A percentile compares a stretch with the other conserved stretches of the same genome.
Evolutionary conservation across 148 eudicot species (phyloP).

Genomic region (Beta vulgaris): DNA sequence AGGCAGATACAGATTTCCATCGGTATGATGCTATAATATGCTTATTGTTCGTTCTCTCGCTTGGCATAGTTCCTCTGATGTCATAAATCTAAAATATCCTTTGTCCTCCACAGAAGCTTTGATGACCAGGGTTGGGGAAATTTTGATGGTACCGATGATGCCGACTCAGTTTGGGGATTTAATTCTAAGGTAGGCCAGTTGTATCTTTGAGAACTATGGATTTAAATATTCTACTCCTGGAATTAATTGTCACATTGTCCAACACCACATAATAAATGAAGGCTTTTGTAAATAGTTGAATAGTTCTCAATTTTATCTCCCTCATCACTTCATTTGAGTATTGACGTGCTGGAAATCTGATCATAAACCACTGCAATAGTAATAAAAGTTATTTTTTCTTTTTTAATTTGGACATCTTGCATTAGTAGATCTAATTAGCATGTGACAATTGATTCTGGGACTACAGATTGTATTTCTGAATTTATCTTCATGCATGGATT

Average conservation of each 20-base stretch:
- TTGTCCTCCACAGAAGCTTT: conserved; percentile 53
- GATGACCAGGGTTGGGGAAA: conserved; percentile 84
- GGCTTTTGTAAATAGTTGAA: neutral
- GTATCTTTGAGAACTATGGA: neutral
- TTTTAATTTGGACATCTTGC: too few relatives aligned
- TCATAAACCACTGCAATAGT: neutral
- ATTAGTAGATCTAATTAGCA: too few relatives aligned
- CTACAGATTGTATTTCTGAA: neutral
- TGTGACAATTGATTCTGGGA: neutral
- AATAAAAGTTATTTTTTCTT: neutral
- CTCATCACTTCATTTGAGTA: too few relatives aligned
- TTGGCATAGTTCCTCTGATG: neutral
- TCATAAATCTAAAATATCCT: neutral
- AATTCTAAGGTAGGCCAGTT: conserved; percentile 56
- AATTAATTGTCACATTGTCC: neutral
- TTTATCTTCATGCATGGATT: neutral
- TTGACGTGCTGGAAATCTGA: neutral
- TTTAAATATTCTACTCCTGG: neutral
- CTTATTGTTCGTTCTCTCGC: conserved; percentile 3
- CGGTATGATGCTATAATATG: conserved; percentile 61
- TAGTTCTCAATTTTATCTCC: too few relatives aligned
- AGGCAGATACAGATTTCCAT: conserved; percentile 68
- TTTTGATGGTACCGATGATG: conserved; percentile 83
- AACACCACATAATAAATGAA: neutral
- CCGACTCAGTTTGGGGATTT: conserved; percentile 94